Evolutionary conservation across 2,329 filamentous ascomycete genomes (phyloP), one percentile per base, ranked within the genome.

Genomic region (Exophiala oligosperma): DNA sequence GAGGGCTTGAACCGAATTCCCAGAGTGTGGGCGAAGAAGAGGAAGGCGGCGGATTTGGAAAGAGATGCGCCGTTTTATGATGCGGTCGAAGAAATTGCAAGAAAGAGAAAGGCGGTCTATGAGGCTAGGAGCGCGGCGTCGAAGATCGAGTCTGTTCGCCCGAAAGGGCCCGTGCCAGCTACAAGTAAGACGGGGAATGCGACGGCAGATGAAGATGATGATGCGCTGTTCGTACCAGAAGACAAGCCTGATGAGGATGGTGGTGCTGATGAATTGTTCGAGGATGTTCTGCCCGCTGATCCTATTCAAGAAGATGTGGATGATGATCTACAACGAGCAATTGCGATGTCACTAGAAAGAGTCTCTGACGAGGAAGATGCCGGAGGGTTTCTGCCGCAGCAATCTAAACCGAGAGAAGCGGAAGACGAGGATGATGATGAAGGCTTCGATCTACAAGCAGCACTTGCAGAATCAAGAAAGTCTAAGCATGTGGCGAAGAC

Each of bases 1-100:
- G 90, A 94, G 71, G 92, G 92, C 0, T 70, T 97, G 11, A 97
- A 97, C 67, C 82, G 92, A 51, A 75, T 97, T 14, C 91, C 92
- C 0, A 93, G 87, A 65, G 70, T 77, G 35, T 74, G 74, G 49
- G 73, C 76, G 32, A 67, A 75, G 23, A 72, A 71, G 54, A 66
- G 72, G 12, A 64, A 61, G 38, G 69, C 46, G 68, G 72, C 14
- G 67, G 73, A 60, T 49, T 72, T 76, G 61, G 70, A 76, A 55
- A 63, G 40, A 17, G 40, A 43, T 11, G 21, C 72, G 54, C 71
- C 72, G 24, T 67, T 75, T 56, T 64, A 67, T 29, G 68, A 71
- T 32, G 66, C 68, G 35, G 56, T 57, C 12, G 66, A 66, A 12
- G 68, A 72, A 43, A 63, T 78, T 12, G 68, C 73, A n/a, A 76